Evolutionary conservation across 2,329 filamentous ascomycete species (phyloP), one percentile per base, ranked within the genome.

Genomic region (Xylariomycetidae sp.): DNA sequence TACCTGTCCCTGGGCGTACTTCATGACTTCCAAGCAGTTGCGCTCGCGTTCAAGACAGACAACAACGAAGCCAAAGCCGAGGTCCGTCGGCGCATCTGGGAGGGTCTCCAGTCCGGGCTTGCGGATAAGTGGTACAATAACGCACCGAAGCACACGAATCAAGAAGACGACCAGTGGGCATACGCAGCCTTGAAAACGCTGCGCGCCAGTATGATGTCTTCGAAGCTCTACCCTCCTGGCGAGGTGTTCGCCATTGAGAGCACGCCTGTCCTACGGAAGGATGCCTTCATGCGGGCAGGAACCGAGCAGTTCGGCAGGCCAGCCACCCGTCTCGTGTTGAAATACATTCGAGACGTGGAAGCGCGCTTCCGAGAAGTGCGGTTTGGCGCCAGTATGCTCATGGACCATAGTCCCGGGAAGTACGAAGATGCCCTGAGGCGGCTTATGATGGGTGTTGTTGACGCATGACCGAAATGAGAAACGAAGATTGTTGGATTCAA

Each of bases 231-330:
- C 29, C 84, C 84, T 1, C 84, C 84, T 0, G 84, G 84, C 1
- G 83, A 89, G 53, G 79, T 88, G 0, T 87, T 88, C 49, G 65
- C 78, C 2, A 69, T 88, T 3, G 82, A 86, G 58, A 80, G 71
- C 16, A 77, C 76, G 52, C 68, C 70, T 7, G 82, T 85, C 4
- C 60, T 87, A 39, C 70, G 82, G 43, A 64, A 82, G 10, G 76
- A 84, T 48, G 77, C 80, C 0, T 82, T 84, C 26, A 48, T 71
- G 49, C 56, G 48, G 38, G 61, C 50, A 16, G 59, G 56, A 4
- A 59, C 63, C 25, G 68, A 68, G 33, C 62, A 68, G 13, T 57
- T 82, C n/a, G 79, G 79, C 0, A 64, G 72, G 30, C 81, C 80
- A 7, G 83, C 83, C 6, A 77, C 74, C 26, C 66, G 82, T 32